Percentiles rank a stretch among this genome's conserved stretches.
These are phyloP conservation scores for Ilex aquifolium DNA, from an alignment of 257 asterid genomes.

Conservation along the genomic window DNA sequence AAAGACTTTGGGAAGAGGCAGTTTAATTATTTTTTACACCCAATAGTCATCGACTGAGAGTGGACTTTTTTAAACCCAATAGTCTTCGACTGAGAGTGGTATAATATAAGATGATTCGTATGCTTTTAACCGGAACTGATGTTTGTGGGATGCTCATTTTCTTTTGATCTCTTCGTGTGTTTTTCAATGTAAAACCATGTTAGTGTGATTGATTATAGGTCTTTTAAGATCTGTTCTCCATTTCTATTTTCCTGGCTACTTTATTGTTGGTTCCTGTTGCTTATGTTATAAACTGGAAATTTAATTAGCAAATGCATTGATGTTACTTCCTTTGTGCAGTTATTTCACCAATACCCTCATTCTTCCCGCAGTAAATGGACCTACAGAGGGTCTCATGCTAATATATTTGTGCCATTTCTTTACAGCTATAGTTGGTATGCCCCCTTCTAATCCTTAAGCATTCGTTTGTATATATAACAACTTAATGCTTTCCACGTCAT, in stretches of 20 bases:
- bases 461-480: neutral
- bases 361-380: constrained; percentile 92
- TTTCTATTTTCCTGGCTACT: neutral
- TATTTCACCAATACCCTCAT: constrained; percentile 84
- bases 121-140: too few relatives aligned
- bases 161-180: neutral
- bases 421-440: constrained; percentile 66
- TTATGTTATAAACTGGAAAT: too few relatives aligned
- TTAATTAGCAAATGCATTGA: neutral
- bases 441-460: constrained; percentile 17
- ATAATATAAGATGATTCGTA: too few relatives aligned
- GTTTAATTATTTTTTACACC: too few relatives aligned
- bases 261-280: neutral
- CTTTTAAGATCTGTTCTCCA: neutral
- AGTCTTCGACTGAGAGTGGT: too few relatives aligned
- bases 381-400: constrained; percentile 89
- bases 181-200: neutral
- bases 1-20: neutral
- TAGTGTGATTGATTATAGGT: neutral
- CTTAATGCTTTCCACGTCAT: neutral
- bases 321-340: constrained; percentile 41
- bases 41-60: too few relatives aligned
- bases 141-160: neutral
- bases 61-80: too few relatives aligned
- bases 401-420: constrained; percentile 65